A percentile compares a stretch with the other conserved stretches of the same genome.
Evolutionary conservation across 2,329 filamentous ascomycete genomes (phyloP).

Genomic region (Fusarium virguliforme): DNA sequence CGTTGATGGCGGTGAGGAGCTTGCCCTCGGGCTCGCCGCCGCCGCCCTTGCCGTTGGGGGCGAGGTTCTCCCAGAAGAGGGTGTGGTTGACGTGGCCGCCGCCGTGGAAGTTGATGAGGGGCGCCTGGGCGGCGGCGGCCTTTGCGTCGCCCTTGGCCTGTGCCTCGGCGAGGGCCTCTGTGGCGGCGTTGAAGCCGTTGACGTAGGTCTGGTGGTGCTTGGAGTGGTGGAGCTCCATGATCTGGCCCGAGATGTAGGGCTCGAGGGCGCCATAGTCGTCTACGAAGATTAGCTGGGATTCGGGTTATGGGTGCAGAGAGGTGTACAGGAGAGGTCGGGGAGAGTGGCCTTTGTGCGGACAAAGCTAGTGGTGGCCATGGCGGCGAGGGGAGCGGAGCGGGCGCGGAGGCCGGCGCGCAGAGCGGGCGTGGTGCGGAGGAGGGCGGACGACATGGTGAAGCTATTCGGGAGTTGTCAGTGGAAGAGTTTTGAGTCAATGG

Average conservation of each 20-base stretch:
- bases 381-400: conserved; percentile 72
- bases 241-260: conserved; percentile 85
- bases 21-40: conserved; percentile 74
- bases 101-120: conserved; percentile 82
- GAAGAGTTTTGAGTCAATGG: not conserved
- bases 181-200: conserved; percentile 86
- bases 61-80: conserved; percentile 88
- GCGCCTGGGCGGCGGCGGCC: conserved; percentile 67
- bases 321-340: conserved; percentile 80
- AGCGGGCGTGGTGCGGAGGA: conserved; percentile 80
- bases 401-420: conserved; percentile 81
- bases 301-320: not conserved
- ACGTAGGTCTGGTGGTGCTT: conserved; percentile 97
- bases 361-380: conserved; percentile 82
- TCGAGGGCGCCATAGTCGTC: conserved; percentile 98
- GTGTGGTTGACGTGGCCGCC: conserved; percentile 91
- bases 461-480: conserved; percentile 38
- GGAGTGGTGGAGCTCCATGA: conserved; percentile 96
- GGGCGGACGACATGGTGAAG: conserved; percentile 78
- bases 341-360: conserved; percentile 92
- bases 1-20: conserved; percentile 75
- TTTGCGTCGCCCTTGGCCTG: conserved; percentile 73
- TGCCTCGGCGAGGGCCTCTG: conserved; percentile 79
- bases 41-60: conserved; percentile 74
- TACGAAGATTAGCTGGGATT: conserved; percentile 56